phyloP scores from a whole-genome alignment of 805 yeast species.

The Monosporozyma aquatica region DNA sequence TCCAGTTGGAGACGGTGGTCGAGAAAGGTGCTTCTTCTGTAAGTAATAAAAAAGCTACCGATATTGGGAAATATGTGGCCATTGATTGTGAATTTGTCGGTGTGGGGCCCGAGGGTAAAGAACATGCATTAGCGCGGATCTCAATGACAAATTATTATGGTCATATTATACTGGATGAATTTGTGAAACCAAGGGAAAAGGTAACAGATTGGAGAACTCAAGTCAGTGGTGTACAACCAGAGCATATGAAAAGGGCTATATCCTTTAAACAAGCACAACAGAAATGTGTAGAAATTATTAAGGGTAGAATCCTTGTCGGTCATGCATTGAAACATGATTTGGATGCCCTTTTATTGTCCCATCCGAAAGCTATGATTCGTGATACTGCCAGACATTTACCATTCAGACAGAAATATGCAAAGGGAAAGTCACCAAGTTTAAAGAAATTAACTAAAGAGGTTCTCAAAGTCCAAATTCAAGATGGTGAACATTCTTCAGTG shows the following conservation, averaged over 20 bases:
- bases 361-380: slow-evolving; percentile 53
- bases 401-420: slow-evolving; percentile 44
- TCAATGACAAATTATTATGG: slow-evolving; percentile 83
- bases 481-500: slow-evolving; percentile 72
- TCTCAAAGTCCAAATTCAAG: slow-evolving; percentile 55
- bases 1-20: slow-evolving; percentile 1
- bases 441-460: slow-evolving; percentile 54
- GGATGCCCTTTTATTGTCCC: slow-evolving; percentile 54
- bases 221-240: slow-evolving; percentile 79
- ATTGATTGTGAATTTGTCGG: slow-evolving; percentile 96
- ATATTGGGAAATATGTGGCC: slow-evolving; percentile 66
- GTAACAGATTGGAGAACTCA: slow-evolving; percentile 91
- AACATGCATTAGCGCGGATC: slow-evolving; percentile 73
- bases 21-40: slow-evolving; percentile 1
- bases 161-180: slow-evolving; percentile 56
- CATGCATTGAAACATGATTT: slow-evolving; percentile 81
- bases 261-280: slow-evolving; percentile 58
- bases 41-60: slow-evolving; percentile 26
- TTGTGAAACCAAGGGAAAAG: slow-evolving; percentile 61
- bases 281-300: slow-evolving; percentile 42
- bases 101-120: slow-evolving; percentile 62
- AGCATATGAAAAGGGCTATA: slow-evolving; percentile 59
- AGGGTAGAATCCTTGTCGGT: slow-evolving; percentile 60
- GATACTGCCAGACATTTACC: slow-evolving; percentile 64
- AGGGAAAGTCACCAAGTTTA: slow-evolving; percentile 65